Percentiles rank a stretch among this genome's conserved stretches.
These are phyloP conservation scores for Waltiozyma sp. DNA, from an alignment of 1,139 yeast genomes.

Conservation along the genomic window DNA sequence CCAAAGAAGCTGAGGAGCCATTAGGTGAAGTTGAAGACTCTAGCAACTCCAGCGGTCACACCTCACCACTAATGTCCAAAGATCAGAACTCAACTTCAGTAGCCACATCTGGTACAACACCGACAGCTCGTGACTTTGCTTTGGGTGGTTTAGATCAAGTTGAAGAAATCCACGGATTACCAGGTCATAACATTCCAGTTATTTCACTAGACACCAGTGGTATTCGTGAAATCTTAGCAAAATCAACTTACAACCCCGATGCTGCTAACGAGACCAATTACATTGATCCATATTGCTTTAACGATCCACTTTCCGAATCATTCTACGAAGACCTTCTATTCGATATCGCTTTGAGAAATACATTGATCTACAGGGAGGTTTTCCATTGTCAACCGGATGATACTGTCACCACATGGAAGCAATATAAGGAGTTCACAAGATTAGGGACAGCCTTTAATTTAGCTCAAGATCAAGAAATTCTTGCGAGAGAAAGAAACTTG, in stretches of 20 bases:
- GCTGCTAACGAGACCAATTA: constrained; percentile 28
- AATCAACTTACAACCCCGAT: constrained; percentile 16
- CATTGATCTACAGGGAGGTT: constrained; percentile 68
- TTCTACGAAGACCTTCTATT: constrained; percentile 88
- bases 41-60: neutral
- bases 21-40: neutral
- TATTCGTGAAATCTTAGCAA: constrained; percentile 32
- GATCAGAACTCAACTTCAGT: neutral
- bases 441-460: constrained; percentile 43
- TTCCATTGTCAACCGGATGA: constrained; percentile 96
- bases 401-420: constrained; percentile 77
- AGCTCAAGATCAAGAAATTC: constrained; percentile 32
- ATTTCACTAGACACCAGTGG: constrained; percentile 36
- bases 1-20: neutral
- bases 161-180: constrained; percentile 11
- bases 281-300: constrained; percentile 79
- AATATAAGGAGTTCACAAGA: constrained; percentile 61
- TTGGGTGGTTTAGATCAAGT: constrained; percentile 1
- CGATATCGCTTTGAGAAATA: constrained; percentile 75
- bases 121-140: neutral
- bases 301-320: constrained; percentile 69
- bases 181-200: constrained; percentile 32
- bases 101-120: neutral
- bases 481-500: constrained; percentile 4
- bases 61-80: neutral